Evolutionary conservation across 495 filamentous ascomycete species (phyloP).

Genomic region (Beverwykella pulmonaria): DNA sequence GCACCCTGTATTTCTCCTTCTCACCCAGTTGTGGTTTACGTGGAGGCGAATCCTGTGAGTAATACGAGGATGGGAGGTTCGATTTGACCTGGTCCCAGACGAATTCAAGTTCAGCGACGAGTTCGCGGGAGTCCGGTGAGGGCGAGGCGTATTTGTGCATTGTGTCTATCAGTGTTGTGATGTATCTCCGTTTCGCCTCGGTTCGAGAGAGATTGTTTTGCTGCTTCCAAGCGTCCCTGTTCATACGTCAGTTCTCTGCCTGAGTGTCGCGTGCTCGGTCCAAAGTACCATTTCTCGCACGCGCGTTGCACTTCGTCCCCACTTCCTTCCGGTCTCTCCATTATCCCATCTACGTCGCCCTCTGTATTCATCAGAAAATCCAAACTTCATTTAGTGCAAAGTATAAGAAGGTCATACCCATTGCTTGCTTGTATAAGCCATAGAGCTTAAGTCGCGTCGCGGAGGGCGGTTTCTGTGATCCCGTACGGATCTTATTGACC

Average conservation of each 20-base stretch:
- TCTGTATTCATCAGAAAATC: constrained; percentile 52
- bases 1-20: background rate
- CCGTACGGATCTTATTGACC: constrained; percentile 94
- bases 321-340: constrained; percentile 73
- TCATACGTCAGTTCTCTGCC: background rate
- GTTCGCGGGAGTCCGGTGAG: constrained; percentile 79
- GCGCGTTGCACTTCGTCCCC: constrained; percentile 57
- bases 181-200: constrained; percentile 92
- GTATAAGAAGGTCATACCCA: constrained; percentile 59
- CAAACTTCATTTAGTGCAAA: background rate
- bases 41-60: constrained; percentile 41
- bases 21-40: constrained; percentile 17
- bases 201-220: constrained; percentile 80
- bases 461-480: constrained; percentile 82
- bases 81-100: constrained; percentile 97
- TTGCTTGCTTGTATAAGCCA: constrained; percentile 97
- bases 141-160: constrained; percentile 91
- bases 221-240: constrained; percentile 87
- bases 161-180: constrained; percentile 88
- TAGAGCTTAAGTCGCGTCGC: constrained; percentile 86
- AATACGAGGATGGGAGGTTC: constrained; percentile 65
- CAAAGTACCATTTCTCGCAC: constrained; percentile 62
- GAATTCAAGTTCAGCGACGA: constrained; percentile 94
- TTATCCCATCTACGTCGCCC: constrained; percentile 89
- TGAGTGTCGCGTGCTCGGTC: constrained; percentile 20